Conservation (phyloP, 148 eudicot genomes). For the Rheum nobile region DNA sequence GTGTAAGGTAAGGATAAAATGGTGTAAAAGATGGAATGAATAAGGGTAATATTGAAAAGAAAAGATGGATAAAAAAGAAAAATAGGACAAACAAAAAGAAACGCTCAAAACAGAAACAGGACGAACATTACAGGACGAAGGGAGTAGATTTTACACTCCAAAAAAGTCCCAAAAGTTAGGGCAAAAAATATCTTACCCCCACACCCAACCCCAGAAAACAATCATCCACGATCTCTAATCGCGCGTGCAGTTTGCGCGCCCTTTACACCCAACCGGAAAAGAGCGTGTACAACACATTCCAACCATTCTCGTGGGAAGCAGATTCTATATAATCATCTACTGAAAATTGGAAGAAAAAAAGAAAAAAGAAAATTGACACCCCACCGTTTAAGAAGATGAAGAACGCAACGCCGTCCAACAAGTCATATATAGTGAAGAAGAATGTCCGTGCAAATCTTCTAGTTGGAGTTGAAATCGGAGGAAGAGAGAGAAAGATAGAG, state of each 20-base stretch:
- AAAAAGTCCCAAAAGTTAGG: no score
- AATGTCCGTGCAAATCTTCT: slow-evolving; percentile 4
- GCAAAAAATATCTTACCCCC: background rate
- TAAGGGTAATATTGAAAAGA: no score
- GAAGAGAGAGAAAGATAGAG: slow-evolving; percentile 9
- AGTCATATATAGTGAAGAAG: slow-evolving; percentile 6
- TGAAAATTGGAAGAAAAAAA: background rate
- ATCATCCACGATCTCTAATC: background rate
- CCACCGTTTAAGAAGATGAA: background rate
- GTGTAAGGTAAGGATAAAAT: no score
- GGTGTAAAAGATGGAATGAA: no score
- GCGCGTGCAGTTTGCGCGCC: background rate
- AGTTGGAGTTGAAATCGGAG: slow-evolving; percentile 11
- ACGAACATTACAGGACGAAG: no score
- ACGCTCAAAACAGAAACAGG: no score
- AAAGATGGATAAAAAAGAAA: no score
- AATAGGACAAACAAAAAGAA: no score
- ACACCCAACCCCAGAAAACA: background rate
- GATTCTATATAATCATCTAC: background rate
- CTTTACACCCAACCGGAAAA: background rate
- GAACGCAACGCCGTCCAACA: slow-evolving; percentile 5
- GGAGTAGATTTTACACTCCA: no score
- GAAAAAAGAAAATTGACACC: background rate
- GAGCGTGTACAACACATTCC: background rate
- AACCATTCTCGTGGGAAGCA: background rate